Evolutionary conservation across 371 early-diverging fungal genomes (phyloP), one percentile per base, ranked within the genome.

Genomic region (Haplosporangium sp.): DNA sequence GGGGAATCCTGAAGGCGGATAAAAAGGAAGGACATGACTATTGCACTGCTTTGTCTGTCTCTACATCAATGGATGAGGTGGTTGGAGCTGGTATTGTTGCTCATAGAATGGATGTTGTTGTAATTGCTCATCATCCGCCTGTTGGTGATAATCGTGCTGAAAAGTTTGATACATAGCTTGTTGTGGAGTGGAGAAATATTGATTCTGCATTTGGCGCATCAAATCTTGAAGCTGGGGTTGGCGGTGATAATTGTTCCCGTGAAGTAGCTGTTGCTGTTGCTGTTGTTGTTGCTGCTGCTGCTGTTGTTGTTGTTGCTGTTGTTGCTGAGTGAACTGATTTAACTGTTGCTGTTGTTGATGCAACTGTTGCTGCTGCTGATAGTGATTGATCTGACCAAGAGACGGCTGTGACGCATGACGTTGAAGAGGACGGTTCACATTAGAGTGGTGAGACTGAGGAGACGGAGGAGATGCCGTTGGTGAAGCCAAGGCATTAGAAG

Each of bases 61-160:
- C 61, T 50, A 72, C 66, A 72, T 65, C 56, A 72, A 45, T 15
- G 66, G 65, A 50, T 66, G 72, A 15, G 72, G 67, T 17, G 72
- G 57, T 47, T 72, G 72, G 11, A 72, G 63, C 5, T 61, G 72
- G 56, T 72, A 66, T 2, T 60, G 45, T 19, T 48, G 72, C 19
- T 72, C 72, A 56, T 66, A 72, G 39, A 66, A 57, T 3, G 66
- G 52, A 6, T 42, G 52, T 20, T 65, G 72, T 11, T 17, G 27
- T 58, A 34, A 19, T n/a, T 64, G 37, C 52, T 61, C 66, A 13
- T 55, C 56, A 13, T 61, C 62, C 38, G 56, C 4, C 13, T 17
- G 61, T 6, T 45, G 64, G 3, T 35, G 69, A 19, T 52, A 52
- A 15, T 67, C 57, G 6, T 68, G 68, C 11, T 68, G 74, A 20